A percentile compares a stretch with the other conserved stretches of the same genome.
Evolutionary conservation across 495 filamentous ascomycete genomes (phyloP).

Genomic region (Penicillium lividum): DNA sequence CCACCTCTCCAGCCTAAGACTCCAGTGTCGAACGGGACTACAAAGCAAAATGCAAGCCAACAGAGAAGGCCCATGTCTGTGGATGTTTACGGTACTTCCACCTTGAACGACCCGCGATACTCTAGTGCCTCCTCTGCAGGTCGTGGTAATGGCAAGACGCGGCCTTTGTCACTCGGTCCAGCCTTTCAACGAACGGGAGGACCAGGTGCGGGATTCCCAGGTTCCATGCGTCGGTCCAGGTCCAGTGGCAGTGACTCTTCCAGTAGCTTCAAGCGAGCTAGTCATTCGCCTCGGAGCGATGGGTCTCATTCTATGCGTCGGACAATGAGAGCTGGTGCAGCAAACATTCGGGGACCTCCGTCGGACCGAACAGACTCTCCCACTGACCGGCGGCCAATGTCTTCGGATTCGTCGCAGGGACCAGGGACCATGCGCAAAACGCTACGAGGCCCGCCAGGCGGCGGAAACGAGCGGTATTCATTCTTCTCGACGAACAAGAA

Average conservation of each 20-base stretch:
- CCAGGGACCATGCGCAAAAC: conserved; percentile 50
- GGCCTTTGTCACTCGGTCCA: conserved; percentile 34
- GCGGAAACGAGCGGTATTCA: conserved; percentile 40
- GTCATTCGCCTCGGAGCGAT: conserved; percentile 35
- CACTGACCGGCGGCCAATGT: conserved; percentile 32
- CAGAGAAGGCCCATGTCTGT: conserved; percentile 28
- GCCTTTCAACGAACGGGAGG: conserved; percentile 15
- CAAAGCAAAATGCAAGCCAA: conserved; percentile 16
- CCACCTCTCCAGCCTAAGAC: conserved; percentile 14
- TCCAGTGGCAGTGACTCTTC: conserved; percentile 62
- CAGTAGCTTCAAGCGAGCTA: conserved; percentile 60
- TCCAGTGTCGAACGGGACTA: conserved; percentile 14
- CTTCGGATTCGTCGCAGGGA: conserved; percentile 33
- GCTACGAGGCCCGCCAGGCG: conserved; percentile 43
- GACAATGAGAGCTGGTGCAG: conserved; percentile 50
- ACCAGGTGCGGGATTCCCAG: conserved; percentile 5
- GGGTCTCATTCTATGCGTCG: conserved; percentile 53
- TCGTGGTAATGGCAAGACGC: conserved; percentile 15
- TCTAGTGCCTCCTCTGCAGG: conserved; percentile 9
- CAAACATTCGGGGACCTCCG: conserved; percentile 22
- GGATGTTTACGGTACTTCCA: conserved; percentile 19
- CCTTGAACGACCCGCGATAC: conserved; percentile 16
- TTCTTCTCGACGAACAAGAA: conserved; percentile 51
- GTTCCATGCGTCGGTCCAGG: conserved; percentile 29
- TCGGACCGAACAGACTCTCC: conserved; percentile 33